phyloP scores from a whole-genome alignment of 352 stramenopile genomes.

The Phytophthora pistaciae region DNA sequence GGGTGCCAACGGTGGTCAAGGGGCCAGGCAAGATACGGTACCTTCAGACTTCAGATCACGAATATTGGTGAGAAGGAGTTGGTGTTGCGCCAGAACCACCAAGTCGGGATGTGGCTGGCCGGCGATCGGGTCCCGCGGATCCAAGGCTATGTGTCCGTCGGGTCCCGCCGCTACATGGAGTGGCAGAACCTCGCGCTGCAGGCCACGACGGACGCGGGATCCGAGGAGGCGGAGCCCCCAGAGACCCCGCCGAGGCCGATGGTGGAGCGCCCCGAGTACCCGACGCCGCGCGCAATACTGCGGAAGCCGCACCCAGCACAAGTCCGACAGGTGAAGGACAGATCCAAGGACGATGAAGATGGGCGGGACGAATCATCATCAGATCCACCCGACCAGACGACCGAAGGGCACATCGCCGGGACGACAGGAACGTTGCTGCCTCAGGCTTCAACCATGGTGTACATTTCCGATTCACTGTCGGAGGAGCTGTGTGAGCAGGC shows the following conservation, averaged over 20 bases:
- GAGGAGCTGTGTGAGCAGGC: too few relatives aligned
- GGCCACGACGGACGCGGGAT: background rate
- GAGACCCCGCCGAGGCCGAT: background rate
- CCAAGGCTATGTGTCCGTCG: slow-evolving; percentile 14
- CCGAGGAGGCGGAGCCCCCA: background rate
- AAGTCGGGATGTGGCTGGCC: slow-evolving; percentile 13
- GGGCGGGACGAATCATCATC: too few relatives aligned
- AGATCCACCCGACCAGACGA: background rate
- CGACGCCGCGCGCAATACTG: background rate
- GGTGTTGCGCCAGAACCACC: background rate
- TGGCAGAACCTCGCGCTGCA: slow-evolving; percentile 20
- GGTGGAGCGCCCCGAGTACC: background rate
- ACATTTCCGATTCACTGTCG: too few relatives aligned
- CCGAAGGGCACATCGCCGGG: background rate
- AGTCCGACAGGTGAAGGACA: background rate
- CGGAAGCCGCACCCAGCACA: background rate
- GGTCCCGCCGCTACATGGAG: background rate
- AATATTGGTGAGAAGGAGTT: slow-evolving; percentile 1
- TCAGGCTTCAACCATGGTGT: too few relatives aligned
- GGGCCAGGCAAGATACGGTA: background rate
- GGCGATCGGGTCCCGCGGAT: slow-evolving; percentile 8
- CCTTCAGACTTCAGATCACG: slow-evolving; percentile 11
- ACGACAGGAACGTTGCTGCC: too few relatives aligned
- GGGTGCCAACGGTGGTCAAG: slow-evolving; percentile 5
- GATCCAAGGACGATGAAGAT: background rate